Conservation (phyloP, 176 grass and related monocot species). For the Carex cristatella region DNA sequence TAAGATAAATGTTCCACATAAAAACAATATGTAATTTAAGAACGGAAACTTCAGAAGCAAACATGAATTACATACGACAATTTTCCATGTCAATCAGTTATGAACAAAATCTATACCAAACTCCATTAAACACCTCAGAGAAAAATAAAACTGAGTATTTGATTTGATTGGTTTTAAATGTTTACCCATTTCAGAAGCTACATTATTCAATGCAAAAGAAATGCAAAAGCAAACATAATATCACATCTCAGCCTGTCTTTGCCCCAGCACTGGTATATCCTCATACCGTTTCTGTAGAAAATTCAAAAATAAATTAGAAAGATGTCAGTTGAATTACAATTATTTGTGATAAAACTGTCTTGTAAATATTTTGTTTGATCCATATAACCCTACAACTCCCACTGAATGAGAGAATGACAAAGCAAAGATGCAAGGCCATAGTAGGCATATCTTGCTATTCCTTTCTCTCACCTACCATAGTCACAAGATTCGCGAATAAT, state of each 20-base stretch:
- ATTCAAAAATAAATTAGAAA: conserved; percentile 15
- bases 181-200: conserved; percentile 3
- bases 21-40: background rate
- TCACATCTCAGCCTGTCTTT: conserved; percentile 52
- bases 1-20: background rate
- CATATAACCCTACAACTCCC: background rate
- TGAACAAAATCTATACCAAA: background rate
- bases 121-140: background rate
- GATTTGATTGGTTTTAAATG: conserved; percentile 18
- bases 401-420: too few relatives aligned
- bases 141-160: background rate
- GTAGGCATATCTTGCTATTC: too few relatives aligned
- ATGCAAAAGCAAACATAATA: conserved; percentile 1
- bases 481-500: too few relatives aligned
- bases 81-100: background rate
- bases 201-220: conserved; percentile 19
- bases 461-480: too few relatives aligned
- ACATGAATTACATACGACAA: background rate
- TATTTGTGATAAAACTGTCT: background rate
- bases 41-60: background rate
- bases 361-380: background rate
- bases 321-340: background rate
- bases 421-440: too few relatives aligned
- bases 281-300: conserved; percentile 68
- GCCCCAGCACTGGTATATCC: conserved; percentile 73